Evolutionary conservation across 805 yeast species (phyloP).

Genomic region (Ogataea trehaloabstinens): DNA sequence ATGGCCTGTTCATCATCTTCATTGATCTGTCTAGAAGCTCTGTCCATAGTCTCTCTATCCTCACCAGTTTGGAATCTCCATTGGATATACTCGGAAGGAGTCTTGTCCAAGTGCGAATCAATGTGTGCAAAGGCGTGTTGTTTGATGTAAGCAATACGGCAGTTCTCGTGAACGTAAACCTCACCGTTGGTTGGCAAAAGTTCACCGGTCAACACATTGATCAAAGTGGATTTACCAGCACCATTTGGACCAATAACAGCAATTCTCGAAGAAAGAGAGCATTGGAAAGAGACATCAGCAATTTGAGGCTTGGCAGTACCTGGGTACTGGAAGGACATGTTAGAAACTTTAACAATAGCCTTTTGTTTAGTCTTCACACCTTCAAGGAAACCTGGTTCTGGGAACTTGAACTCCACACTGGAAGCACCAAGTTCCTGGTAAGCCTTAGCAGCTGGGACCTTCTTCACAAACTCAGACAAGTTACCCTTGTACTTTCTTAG

Average conservation of each 20-base stretch:
- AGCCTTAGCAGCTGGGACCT: conserved; percentile 98
- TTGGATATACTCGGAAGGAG: conserved; percentile 99
- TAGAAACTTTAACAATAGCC: conserved; percentile 97
- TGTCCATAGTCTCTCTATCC: conserved; percentile 99
- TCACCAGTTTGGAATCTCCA: conserved; percentile 99
- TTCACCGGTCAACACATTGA: conserved; percentile 99
- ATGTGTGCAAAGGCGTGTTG: conserved; percentile 99
- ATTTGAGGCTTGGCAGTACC: conserved; percentile 98
- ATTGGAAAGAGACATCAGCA: conserved; percentile 90
- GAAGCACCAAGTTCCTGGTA: conserved; percentile 99
- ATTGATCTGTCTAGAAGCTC: conserved; percentile 98
- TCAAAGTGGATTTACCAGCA: conserved; percentile 99
- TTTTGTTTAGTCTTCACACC: conserved; percentile 99
- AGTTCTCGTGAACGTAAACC: conserved; percentile 98
- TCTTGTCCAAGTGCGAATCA: conserved; percentile 97
- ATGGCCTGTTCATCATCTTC: conserved; percentile 96
- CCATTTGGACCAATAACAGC: conserved; percentile 99
- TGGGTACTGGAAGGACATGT: conserved; percentile 99
- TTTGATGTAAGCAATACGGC: conserved; percentile 99
- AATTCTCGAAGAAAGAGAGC: conserved; percentile 98
- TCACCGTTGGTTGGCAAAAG: conserved; percentile 97
- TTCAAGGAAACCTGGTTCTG: conserved; percentile 99
- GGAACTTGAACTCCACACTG: conserved; percentile 94
- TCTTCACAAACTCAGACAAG: conserved; percentile 97
- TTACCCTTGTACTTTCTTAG: conserved; percentile 99